Base-by-base conservation (phyloP, 352 stramenopile species). In the Albugo candida region DNA sequence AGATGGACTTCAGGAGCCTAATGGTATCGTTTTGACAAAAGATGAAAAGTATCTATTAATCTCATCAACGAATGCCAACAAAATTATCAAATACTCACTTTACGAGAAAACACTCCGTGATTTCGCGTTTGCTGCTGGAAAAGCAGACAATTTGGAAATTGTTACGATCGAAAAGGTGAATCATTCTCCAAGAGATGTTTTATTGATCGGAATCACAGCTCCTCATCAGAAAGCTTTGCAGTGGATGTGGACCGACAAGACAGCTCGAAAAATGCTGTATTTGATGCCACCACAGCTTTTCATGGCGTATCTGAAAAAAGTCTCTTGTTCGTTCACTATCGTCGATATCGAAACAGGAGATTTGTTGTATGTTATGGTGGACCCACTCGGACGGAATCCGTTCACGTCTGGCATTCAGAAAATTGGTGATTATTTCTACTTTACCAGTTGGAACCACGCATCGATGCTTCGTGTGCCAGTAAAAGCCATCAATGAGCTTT, bases 121-220 rank as follows among this genome's bases (percentile, higher is more conserved):
- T 44, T 82, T 78, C 52, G 70, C 70, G 12, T 82, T 70, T 48
- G 42, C 77, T 31, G 67, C 70, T 1, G 66, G 67, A 24, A 54
- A 65, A 38, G 65, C 70, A 0, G 68, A 76, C 49, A 78, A 78
- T 27, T 51, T 82, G 12, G 61, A 51, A 27, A 56, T 82, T 14
- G 55, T 59, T 20, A 64, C 58, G 18, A 45, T 65, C 0, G 51
- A 54, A 31, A 31, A 31, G 8, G 3, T 8, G 3, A 31, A 31
- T 31, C 13, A 49, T 51, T 19, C 50, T 54, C 17, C 64, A 65
- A 16, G 61, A 61, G 38, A n/a, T 80, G 39, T 55, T 74, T 44
- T 67, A 74, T 3, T 67, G 65, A 2, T 36, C 79, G 41, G 61
- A 64, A 3, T 55, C 51, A 20, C 52, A 58, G 39, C 49, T 65